Conservation (phyloP, 352 stramenopile genomes). For the Pythium phragmitis region DNA sequence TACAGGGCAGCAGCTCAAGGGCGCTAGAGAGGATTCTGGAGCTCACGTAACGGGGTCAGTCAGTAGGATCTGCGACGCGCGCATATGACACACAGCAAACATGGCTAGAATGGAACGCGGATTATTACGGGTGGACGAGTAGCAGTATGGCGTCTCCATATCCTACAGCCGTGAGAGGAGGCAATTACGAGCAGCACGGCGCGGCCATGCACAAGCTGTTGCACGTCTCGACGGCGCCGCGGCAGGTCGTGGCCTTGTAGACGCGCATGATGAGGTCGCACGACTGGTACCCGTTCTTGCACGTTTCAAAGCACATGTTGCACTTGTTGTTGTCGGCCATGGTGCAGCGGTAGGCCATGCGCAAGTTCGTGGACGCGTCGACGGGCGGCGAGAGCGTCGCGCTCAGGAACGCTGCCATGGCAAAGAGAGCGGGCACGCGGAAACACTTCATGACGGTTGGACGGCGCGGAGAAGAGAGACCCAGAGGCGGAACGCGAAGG, state of each 20-base stretch:
- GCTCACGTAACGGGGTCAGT: too few species aligned
- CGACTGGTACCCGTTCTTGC: background rate
- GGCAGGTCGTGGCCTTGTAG: background rate
- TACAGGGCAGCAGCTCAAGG: too few species aligned
- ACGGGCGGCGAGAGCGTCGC: background rate
- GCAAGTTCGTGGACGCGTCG: background rate
- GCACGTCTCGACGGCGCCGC: background rate
- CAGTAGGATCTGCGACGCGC: background rate
- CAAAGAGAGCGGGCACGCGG: background rate
- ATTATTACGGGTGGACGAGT: too few species aligned
- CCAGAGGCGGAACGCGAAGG: background rate
- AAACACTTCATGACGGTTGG: background rate
- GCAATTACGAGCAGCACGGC: background rate
- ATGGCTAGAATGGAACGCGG: too few species aligned
- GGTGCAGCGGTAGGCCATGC: background rate
- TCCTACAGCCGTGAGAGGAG: too few species aligned
- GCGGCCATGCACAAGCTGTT: background rate
- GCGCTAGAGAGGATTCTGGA: too few species aligned
- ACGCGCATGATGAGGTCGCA: background rate
- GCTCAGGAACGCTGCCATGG: background rate
- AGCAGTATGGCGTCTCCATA: too few species aligned
- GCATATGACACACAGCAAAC: background rate
- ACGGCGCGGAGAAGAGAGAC: background rate
- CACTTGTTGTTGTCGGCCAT: background rate
- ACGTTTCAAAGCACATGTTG: background rate